Conservation (phyloP, 768 basidiomycete genomes). For the Trametes cinnabarina region DNA sequence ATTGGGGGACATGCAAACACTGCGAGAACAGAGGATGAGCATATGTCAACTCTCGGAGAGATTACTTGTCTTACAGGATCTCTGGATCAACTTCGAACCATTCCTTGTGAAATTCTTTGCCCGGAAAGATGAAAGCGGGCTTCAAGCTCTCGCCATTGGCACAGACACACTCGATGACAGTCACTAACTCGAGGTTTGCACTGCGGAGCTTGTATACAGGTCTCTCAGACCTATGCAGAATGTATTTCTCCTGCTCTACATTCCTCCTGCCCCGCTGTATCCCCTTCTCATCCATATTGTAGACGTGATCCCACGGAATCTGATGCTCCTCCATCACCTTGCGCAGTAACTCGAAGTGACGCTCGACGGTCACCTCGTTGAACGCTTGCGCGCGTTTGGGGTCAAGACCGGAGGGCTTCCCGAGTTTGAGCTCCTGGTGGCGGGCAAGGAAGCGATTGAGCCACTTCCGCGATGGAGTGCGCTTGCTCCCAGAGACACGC, state of each 20-base stretch:
- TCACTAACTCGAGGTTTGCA: conserved; percentile 42
- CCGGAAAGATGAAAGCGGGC: conserved; percentile 41
- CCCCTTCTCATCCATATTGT: conserved; percentile 27
- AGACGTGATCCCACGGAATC: conserved; percentile 10
- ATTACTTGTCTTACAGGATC: neutral
- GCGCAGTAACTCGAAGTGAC: conserved; percentile 10
- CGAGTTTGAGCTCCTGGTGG: conserved; percentile 23
- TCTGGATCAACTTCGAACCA: neutral
- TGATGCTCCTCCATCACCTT: conserved; percentile 2
- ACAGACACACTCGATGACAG: conserved; percentile 42
- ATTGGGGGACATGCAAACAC: conserved; percentile 35
- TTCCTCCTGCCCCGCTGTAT: conserved; percentile 17
- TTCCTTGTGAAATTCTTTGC: neutral
- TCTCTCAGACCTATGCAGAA: conserved; percentile 18
- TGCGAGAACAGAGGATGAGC: conserved; percentile 8
- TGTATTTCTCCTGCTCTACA: neutral
- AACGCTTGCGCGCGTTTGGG: conserved; percentile 34
- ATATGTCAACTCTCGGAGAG: too few species aligned
- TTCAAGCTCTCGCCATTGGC: conserved; percentile 36
- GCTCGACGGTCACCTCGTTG: conserved; percentile 25
- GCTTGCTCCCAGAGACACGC: neutral
- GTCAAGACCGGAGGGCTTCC: conserved; percentile 32
- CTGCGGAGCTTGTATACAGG: conserved; percentile 24
- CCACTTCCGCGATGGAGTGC: conserved; percentile 15
- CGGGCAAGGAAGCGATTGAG: conserved; percentile 23